Base-by-base conservation (phyloP, 2,329 filamentous ascomycete species). In the Cyphellophora europaea region DNA sequence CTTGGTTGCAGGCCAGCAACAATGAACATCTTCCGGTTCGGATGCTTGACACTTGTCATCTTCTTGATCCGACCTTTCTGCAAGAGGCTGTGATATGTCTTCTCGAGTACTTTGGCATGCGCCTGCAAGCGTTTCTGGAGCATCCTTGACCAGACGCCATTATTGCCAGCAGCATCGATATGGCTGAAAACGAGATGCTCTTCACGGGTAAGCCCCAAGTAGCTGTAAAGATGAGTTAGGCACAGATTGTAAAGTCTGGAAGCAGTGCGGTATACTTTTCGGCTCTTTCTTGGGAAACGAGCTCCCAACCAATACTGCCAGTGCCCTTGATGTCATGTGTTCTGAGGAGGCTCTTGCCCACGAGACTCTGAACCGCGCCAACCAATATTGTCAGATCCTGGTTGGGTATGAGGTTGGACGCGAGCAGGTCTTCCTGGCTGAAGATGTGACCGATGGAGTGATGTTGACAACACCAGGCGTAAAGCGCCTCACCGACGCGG, bases 11-110 rank as follows among this genome's bases (percentile, higher is more conserved):
- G 73, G 43, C 80, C 79, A 35, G 80, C 77, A 53, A 94, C 79
- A 71, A 98, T 93, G 69, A 91, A 98, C 73, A 93, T 94, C 63
- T 93, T 94, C 55, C 91, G 82, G 47, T 80, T 83, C 17, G 86
- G 85, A 53, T 83, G 80, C 62, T 93, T 87, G 60, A 93, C 87
- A 58, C 82, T 91, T 63, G 89, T 91, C 63, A 96, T 87, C 38
- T 79, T 77, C 52, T 83, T 82, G 57, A 98, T 87, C 55, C 93
- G 77, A 21, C 78, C 77, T 56, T 86, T 88, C 25, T 71, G 65
- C 58, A 93, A 83, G 42, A 98, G 77, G 43, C 79, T 77, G 64
- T 93, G 94, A 49, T 96, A 71, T 17, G 79, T 79, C 50, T 82
- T 81, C 49, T 82, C 83, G 50, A 96, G 72, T 23, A 83, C 76